These are phyloP conservation scores for Penicillium sp. DNA, from an alignment of 2,329 filamentous ascomycete species.

Conservation along the genomic window DNA sequence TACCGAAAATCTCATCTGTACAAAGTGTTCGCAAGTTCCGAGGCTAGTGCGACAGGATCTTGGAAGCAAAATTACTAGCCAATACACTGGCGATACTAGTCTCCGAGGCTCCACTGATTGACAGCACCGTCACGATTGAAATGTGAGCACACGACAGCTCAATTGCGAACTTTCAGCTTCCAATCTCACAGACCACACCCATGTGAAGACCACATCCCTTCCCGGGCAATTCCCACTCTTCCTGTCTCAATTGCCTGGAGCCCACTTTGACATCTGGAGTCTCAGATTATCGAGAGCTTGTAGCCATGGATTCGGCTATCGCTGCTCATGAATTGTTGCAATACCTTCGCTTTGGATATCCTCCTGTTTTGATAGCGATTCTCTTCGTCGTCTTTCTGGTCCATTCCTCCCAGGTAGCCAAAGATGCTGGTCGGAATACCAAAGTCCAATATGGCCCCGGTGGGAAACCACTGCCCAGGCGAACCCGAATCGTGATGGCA, in stretches of 20 bases:
- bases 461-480: conserved; percentile 1
- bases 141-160: not conserved
- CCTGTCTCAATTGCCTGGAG: not conserved
- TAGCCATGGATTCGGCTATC: not conserved
- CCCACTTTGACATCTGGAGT: not conserved
- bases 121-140: not conserved
- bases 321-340: not conserved
- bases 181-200: not conserved
- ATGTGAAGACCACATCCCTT: not conserved
- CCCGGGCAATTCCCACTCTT: not conserved
- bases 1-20: not conserved
- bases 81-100: conserved; percentile 1
- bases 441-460: not conserved
- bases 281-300: not conserved
- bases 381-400: not conserved
- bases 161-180: not conserved
- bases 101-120: not conserved
- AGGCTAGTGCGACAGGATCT: not conserved
- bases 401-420: not conserved
- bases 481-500: not conserved
- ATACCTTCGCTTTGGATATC: not conserved
- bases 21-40: not conserved
- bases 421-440: not conserved
- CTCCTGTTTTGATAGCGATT: not conserved
- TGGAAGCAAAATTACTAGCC: not conserved